Evolutionary conservation across 1,139 yeast genomes (phyloP), one percentile per base, ranked within the genome.

Genomic region (Hansenula sp.): DNA sequence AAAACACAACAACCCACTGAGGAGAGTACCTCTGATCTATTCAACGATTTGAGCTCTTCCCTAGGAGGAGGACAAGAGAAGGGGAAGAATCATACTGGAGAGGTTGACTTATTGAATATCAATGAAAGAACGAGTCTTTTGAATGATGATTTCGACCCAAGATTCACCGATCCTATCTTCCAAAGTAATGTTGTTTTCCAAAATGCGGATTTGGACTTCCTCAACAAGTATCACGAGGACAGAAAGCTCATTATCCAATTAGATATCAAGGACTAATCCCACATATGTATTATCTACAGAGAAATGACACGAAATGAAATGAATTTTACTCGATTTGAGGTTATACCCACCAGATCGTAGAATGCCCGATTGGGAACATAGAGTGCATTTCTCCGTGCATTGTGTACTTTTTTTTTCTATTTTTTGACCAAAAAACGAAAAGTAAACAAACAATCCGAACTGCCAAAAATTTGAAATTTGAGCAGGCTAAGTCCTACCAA

Each of bases 81-180:
- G 18, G 13, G 7, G 6, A 15, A 17, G 1, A 6, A 11, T 11
- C 12, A 5, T 9, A 21, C 25, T 5, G 25, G 9, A 3, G 34
- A 24, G 1, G 39, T 50, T 5, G 51, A 55, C 29, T 17, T 51
- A 4, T 15, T 50, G 1, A 38, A 53, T 29, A 30, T 50, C 13
- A 41, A 46, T 29, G 40, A 38, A 8, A 27, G 43, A 13, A 54
- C 55, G 0, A 27, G 43, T 1, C 25, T 57, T 13, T 34, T 53
- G 18, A 40, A 40, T 3, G 32, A 38, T 1, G 60, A 57, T 41
- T 55, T 41, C 42, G 59, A 57, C 41, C 59, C 60, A 21, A 46
- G 58, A 31, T 49, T 29, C 30, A 45, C 38, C 3, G 59, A 55
- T 36, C 54, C 57, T 9, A 31, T 52, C 2, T 57, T 49, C 43